A percentile compares a stretch with the other conserved stretches of the same genome.
Evolutionary conservation across 441 rosid genomes (phyloP).

Genomic region (Metrosideros polymorpha): DNA sequence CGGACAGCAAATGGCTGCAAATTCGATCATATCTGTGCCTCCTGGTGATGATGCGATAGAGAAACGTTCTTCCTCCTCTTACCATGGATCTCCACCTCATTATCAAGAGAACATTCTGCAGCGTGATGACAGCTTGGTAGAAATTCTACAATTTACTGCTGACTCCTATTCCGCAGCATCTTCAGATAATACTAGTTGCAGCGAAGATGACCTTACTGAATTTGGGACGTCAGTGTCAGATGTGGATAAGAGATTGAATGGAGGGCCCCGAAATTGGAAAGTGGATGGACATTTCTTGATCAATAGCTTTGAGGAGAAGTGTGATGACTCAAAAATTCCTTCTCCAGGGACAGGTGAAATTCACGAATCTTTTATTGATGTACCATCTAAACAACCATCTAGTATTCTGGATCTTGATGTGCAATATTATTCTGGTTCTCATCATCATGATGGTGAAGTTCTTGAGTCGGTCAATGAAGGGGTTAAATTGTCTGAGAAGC

Average conservation of each 20-base stretch:
- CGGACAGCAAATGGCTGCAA: conserved; percentile 23
- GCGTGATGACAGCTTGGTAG: conserved; percentile 76
- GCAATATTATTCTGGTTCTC: conserved; percentile 19
- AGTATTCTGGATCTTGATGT: conserved; percentile 7
- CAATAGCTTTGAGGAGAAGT: conserved; percentile 11
- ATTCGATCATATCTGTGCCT: conserved; percentile 25
- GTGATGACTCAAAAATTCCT: conserved; percentile 15
- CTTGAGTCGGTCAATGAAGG: conserved; percentile 29
- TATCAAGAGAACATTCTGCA: conserved; percentile 74
- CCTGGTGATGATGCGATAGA: conserved; percentile 30
- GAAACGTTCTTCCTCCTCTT: conserved; percentile 31
- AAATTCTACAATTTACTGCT: conserved; percentile 82
- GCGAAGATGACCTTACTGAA: conserved; percentile 50
- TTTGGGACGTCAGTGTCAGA: conserved; percentile 25
- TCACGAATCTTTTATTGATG: conserved; percentile 15
- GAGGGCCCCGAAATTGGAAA: conserved; percentile 3
- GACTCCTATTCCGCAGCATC: conserved; percentile 74
- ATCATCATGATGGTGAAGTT: conserved; percentile 25
- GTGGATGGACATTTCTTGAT: conserved; percentile 12
- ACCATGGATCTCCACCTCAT: conserved; percentile 81
- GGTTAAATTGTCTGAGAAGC: conserved; percentile 24
- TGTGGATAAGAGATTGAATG: conserved; percentile 23
- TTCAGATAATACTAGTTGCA: conserved; percentile 74
- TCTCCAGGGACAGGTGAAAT: conserved; percentile 20
- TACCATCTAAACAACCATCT: conserved; percentile 20